Evolutionary conservation across 1,139 yeast genomes (phyloP).

Genomic region (Eremothecium cymbalariae): DNA sequence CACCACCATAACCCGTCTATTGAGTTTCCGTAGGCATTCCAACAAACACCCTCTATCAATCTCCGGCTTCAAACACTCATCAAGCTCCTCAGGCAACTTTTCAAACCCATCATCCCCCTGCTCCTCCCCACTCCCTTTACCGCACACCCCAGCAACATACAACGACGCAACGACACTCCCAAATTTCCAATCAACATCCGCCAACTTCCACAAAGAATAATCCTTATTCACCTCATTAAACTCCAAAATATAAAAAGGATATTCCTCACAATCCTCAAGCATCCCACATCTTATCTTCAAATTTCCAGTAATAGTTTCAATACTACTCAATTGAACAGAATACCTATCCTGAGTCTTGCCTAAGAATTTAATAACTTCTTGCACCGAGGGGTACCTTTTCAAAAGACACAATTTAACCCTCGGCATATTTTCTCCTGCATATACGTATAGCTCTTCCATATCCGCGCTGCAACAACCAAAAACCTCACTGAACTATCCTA

Average conservation of each 20-base stretch:
- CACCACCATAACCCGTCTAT: not conserved
- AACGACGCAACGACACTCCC: constrained; percentile 18
- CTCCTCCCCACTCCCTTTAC: not conserved
- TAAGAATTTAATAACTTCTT: constrained; percentile 16
- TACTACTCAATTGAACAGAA: constrained; percentile 19
- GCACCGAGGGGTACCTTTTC: constrained; percentile 12
- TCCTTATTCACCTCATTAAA: constrained; percentile 18
- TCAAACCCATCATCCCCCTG: not conserved
- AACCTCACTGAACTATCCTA: not conserved
- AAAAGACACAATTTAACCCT: constrained; percentile 21
- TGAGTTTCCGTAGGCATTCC: constrained; percentile 2
- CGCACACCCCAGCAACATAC: constrained; percentile 10
- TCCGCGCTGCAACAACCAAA: not conserved
- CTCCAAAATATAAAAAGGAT: constrained; percentile 24
- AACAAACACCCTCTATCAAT: not conserved
- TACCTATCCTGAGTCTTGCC: constrained; percentile 22
- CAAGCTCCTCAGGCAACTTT: constrained; percentile 1
- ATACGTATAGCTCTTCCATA: constrained; percentile 15
- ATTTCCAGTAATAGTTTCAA: constrained; percentile 27
- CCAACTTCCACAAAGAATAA: constrained; percentile 22
- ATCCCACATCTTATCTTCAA: constrained; percentile 20
- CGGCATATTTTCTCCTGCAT: constrained; percentile 23
- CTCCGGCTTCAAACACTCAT: not conserved
- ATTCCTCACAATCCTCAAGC: constrained; percentile 12
- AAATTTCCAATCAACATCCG: constrained; percentile 24